Percentiles rank a stretch among this genome's conserved stretches.
Conservation (phyloP, 106 monocot species). For the Phalaenopsis aphrodite region DNA sequence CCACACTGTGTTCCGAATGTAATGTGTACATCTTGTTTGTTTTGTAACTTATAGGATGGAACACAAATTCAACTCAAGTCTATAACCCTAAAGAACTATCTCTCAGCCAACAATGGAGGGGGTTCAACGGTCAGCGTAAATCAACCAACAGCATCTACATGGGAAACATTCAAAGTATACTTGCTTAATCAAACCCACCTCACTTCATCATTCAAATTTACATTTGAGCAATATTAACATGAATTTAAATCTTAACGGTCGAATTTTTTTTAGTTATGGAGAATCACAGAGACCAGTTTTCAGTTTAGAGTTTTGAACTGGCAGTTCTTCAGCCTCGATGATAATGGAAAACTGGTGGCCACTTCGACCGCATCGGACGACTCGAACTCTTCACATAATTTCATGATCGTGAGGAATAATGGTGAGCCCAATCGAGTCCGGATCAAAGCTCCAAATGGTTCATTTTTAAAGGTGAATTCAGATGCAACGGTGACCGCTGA, state of each 20-base stretch:
- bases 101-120: conserved; percentile 29
- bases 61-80: conserved; percentile 38
- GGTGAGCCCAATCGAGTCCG: conserved; percentile 30
- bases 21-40: neutral
- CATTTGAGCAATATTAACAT: neutral
- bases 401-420: conserved; percentile 40
- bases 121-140: conserved; percentile 32
- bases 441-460: conserved; percentile 50
- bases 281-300: conserved; percentile 26
- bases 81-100: conserved; percentile 25
- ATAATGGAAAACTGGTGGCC: conserved; percentile 6
- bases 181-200: neutral
- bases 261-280: conserved; percentile 15
- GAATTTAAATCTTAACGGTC: neutral
- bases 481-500: conserved; percentile 41
- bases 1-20: too few relatives aligned
- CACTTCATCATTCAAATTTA: neutral
- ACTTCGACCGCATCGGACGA: conserved; percentile 25
- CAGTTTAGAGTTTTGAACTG: conserved; percentile 39
- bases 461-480: conserved; percentile 45
- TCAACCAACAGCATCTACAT: conserved; percentile 21
- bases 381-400: conserved; percentile 28
- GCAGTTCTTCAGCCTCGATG: conserved; percentile 41
- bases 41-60: conserved; percentile 23
- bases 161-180: conserved; percentile 42